Evolutionary conservation across 1,139 yeast species (phyloP), one percentile per base, ranked within the genome.

Genomic region (Nakaseomyces kungkrabaensis): DNA sequence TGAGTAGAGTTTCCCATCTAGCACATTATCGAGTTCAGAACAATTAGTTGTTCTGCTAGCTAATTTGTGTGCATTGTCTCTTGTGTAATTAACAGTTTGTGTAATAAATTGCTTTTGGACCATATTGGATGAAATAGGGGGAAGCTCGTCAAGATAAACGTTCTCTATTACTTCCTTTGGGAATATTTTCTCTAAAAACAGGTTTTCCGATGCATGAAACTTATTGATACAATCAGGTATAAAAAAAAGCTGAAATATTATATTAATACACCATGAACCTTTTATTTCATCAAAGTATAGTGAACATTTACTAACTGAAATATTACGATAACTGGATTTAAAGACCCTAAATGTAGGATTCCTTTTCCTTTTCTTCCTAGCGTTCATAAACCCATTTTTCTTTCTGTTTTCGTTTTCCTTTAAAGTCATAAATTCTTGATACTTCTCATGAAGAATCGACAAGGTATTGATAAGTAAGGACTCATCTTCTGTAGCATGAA

Each of bases 81-180:
- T 38, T 5, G 42, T 38, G 24, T 38, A 38, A 4, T 5, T 8
- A 38, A 57, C 49, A 11, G 56, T 54, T 45, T 61, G 63, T 27
- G 54, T 50, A 10, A 54, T 52, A 34, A 62, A 63, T 32, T 58
- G 54, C 42, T 54, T 53, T 45, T 63, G 66, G 11, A 63, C 57
- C 43, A 54, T 59, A 10, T 51, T 50, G 5, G 56, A 47, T 4
- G 46, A 47, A 6, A 46, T 45, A 5, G 38, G 36, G 43, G 48
- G 11, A n/a, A 26, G n/a, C 5, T 27, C 11, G 22, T 46, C 37
- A 41, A 42, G 32, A 13, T 22, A 13, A 43, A 38, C 24, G 17
- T 50, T 22, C 27, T 48, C 43, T 27, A 8, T 6, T 25, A 17
- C n/a, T 4, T n/a, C 7, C 7, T 17, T 24, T 1, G 42, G 42